Evolutionary conservation across 2,329 filamentous ascomycete species (phyloP), one percentile per base, ranked within the genome.

Genomic region (Rhinocladiella mackenziei): DNA sequence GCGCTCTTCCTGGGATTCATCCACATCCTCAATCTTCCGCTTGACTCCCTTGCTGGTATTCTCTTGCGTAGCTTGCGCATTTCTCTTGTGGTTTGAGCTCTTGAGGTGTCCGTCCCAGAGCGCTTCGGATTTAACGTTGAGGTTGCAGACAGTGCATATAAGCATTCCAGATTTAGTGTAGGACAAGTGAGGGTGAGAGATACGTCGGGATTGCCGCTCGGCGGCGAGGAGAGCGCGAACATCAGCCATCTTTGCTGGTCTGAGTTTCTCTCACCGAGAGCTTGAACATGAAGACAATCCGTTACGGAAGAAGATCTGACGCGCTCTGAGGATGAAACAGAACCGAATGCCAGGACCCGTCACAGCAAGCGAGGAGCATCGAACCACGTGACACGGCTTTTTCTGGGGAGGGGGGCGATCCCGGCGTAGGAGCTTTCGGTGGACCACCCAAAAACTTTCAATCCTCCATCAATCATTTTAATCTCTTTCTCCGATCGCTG

Each of bases 221-320:
- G 82, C 83, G 56, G 86, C 84, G 45, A 94, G 76, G 36, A 94
- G 77, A 25, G 85, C 78, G 57, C 88, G 83, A 18, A 87, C 83
- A 65, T 94, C 86, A 55, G 86, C 75, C 85, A 92, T 91, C 10
- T 8, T 13, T 25, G 14, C 32, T 17, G 14, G n/a, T 9, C 32
- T 35, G 5, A 4, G 32, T 22, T 35, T 7, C 7, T 11, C 19
- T 4, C 8, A 36, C 15, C 10, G 15, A 37, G 17, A 17, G 13
- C 8, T n/a, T 9, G 32, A 4, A 35, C 13, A 17, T 9, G 8
- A 35, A 17, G 19, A 8, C 7, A 11, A 20, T 32, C 29, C 5
- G 29, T 32, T n/a, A 37, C n/a, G 19, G 6, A 14, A 11, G 20
- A 11, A 26, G 23, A 26, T 26, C 7, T 26, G 23, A 11, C 23